Percentiles rank a stretch among this genome's conserved stretches.
Evolutionary conservation across 1,139 yeast genomes (phyloP).

Genomic region (Saccharomyces pastorianus): DNA sequence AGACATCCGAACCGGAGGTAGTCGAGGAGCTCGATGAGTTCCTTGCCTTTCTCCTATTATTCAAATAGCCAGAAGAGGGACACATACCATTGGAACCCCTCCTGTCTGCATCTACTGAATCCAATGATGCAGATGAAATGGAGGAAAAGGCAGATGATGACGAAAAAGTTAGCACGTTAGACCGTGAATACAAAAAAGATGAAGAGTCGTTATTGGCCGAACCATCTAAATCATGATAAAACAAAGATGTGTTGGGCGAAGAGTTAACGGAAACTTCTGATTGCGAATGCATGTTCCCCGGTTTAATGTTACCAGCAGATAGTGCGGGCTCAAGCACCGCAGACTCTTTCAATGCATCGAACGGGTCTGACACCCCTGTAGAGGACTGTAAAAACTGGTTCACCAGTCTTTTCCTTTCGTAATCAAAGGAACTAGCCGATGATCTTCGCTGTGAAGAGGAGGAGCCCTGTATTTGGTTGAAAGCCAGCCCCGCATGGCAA

Average conservation of each 20-base stretch:
- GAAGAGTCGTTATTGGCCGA: constrained; percentile 4
- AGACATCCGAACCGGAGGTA: neutral
- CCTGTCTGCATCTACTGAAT: constrained; percentile 1
- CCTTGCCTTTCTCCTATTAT: neutral
- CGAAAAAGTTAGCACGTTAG: constrained; percentile 10
- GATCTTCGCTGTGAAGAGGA: constrained; percentile 4
- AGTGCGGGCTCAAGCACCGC: neutral
- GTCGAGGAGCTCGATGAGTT: constrained; percentile 1
- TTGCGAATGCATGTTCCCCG: neutral
- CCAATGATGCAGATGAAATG: constrained; percentile 4
- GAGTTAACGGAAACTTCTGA: constrained; percentile 1
- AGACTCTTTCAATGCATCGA: neutral
- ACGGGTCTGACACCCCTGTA: neutral
- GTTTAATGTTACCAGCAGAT: neutral
- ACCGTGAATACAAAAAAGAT: constrained; percentile 8
- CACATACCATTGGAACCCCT: neutral
- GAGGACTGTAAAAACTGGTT: constrained; percentile 20
- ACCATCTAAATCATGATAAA: constrained; percentile 5
- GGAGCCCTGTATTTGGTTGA: neutral
- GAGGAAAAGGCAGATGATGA: constrained; percentile 5
- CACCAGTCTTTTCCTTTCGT: constrained; percentile 21
- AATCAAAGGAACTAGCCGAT: constrained; percentile 6
- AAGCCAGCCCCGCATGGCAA: neutral
- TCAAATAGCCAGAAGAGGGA: neutral
- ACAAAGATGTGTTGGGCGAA: constrained; percentile 3